A percentile compares a stretch with the other conserved stretches of the same genome.
Conservation (phyloP, 202 grass and related monocot genomes). For the Miscanthus sacchariflorus region DNA sequence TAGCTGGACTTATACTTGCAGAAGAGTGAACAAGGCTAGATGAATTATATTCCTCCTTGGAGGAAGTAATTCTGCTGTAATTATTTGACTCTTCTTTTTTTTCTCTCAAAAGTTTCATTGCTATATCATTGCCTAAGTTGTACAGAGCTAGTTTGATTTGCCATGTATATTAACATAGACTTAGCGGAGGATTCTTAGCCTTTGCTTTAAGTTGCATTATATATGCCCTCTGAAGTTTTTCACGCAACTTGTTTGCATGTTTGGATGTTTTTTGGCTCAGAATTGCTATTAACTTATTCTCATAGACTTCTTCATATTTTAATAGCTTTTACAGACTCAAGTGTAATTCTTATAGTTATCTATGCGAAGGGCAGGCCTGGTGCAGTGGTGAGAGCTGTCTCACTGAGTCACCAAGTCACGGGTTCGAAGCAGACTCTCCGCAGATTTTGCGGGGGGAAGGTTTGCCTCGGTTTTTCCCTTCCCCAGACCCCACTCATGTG, state of each 20-base stretch:
- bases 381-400: no score
- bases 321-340: constrained; percentile 26
- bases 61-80: background rate
- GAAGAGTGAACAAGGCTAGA: background rate
- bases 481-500: no score
- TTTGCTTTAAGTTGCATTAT: constrained; percentile 3
- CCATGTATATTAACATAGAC: constrained; percentile 15
- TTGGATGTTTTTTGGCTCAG: constrained; percentile 28
- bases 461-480: no score
- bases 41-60: background rate
- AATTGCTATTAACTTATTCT: constrained; percentile 18
- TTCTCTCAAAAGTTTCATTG: background rate
- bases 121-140: constrained; percentile 15
- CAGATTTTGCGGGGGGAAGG: no score
- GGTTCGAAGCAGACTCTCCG: no score
- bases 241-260: background rate
- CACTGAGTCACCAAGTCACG: no score
- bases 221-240: background rate
- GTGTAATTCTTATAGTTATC: background rate
- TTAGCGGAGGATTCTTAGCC: background rate
- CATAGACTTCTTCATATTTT: constrained; percentile 13
- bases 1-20: background rate
- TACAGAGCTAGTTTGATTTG: background rate
- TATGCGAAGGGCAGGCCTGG: background rate
- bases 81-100: constrained; percentile 29